These are phyloP conservation scores for Sporisorium exsertum DNA, from an alignment of 1,284 basidiomycete species.

Conservation along the genomic window DNA sequence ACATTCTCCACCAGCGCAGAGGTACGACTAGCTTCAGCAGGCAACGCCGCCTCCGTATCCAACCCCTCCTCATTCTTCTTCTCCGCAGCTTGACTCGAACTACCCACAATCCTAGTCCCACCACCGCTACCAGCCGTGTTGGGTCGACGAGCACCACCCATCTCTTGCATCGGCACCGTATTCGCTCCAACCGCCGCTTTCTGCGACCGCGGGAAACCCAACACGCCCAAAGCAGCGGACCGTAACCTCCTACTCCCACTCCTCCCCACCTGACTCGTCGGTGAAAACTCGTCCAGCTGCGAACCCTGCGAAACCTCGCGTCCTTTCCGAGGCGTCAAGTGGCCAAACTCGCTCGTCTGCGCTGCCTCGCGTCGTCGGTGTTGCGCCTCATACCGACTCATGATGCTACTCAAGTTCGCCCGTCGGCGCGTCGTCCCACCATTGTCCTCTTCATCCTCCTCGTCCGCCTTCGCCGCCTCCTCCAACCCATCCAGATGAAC, in stretches of 20 bases:
- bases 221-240: slow-evolving; percentile 37
- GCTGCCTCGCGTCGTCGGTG: slow-evolving; percentile 28
- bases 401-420: slow-evolving; percentile 31
- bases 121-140: not conserved
- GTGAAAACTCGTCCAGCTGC: slow-evolving; percentile 18
- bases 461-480: slow-evolving; percentile 19
- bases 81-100: not conserved
- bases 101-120: no score
- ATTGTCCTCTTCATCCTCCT: slow-evolving; percentile 20
- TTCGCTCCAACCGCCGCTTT: slow-evolving; percentile 2
- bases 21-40: slow-evolving; percentile 29
- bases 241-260: slow-evolving; percentile 27
- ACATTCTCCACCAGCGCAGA: slow-evolving; percentile 19
- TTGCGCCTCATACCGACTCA: slow-evolving; percentile 46
- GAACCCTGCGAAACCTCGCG: slow-evolving; percentile 27
- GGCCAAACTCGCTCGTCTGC: slow-evolving; percentile 42
- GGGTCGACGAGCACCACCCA: not conserved
- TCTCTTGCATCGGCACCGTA: slow-evolving; percentile 38
- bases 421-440: slow-evolving; percentile 5
- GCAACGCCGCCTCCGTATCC: slow-evolving; percentile 11
- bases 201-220: slow-evolving; percentile 21
- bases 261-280: slow-evolving; percentile 14
- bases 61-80: not conserved
- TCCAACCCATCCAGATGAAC: slow-evolving; percentile 21
- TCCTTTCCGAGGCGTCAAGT: slow-evolving; percentile 15